phyloP scores from a whole-genome alignment of 768 basidiomycete species.

The Ramaria rubella region DNA sequence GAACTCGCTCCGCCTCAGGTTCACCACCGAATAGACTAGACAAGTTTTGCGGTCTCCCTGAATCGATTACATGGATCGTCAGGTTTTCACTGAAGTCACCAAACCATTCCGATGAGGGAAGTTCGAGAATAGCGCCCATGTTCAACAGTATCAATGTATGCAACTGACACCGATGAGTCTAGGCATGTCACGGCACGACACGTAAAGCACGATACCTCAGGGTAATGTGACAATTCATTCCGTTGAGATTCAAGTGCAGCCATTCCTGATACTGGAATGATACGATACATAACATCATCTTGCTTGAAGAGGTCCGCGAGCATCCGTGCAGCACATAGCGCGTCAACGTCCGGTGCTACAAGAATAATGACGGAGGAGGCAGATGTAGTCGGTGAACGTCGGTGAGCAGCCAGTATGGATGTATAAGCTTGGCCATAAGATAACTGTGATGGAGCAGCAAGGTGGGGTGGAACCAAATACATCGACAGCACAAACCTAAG shows the following conservation, averaged over 20 bases:
- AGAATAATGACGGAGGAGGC: constrained; percentile 82
- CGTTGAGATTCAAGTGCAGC: constrained; percentile 62
- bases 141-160: constrained; percentile 89
- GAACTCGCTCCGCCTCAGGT: constrained; percentile 52
- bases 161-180: constrained; percentile 39
- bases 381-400: constrained; percentile 66
- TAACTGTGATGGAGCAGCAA: constrained; percentile 46
- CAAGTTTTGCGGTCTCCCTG: constrained; percentile 83
- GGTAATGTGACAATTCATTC: constrained; percentile 56
- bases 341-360: constrained; percentile 88
- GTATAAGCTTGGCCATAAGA: constrained; percentile 73
- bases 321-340: constrained; percentile 86
- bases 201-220: constrained; percentile 47
- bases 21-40: constrained; percentile 73
- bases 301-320: constrained; percentile 83
- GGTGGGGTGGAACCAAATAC: constrained; percentile 58
- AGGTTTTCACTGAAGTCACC: constrained; percentile 59
- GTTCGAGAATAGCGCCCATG: constrained; percentile 83
- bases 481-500: background rate
- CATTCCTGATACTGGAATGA: constrained; percentile 84
- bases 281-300: constrained; percentile 88
- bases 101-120: constrained; percentile 69
- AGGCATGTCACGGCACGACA: constrained; percentile 6
- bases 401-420: constrained; percentile 62
- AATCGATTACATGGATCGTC: constrained; percentile 90